phyloP scores from a whole-genome alignment of 495 filamentous ascomycete species.

The Aspergillus wentii region DNA sequence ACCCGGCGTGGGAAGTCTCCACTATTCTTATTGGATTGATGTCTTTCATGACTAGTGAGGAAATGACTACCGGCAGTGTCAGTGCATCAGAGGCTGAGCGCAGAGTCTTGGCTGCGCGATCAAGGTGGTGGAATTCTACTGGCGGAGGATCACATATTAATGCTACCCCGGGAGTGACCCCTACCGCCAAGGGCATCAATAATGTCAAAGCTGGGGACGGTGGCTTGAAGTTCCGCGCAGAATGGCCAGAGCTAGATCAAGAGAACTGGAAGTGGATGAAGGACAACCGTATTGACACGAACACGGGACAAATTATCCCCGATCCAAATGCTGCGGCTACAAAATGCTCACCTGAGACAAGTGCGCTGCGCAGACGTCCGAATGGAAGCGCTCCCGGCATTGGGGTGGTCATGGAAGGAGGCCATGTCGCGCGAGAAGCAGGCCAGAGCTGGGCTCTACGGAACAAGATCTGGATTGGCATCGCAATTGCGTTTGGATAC shows the following conservation, averaged over 20 bases:
- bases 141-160: slow-evolving; percentile 76
- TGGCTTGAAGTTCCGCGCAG: slow-evolving; percentile 77
- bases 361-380: slow-evolving; percentile 59
- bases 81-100: slow-evolving; percentile 74
- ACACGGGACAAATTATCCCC: slow-evolving; percentile 59
- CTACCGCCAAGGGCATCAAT: slow-evolving; percentile 53
- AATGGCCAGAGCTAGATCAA: slow-evolving; percentile 86
- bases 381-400: slow-evolving; percentile 64
- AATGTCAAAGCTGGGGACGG: slow-evolving; percentile 82
- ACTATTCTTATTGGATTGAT: slow-evolving; percentile 93
- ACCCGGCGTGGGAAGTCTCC: slow-evolving; percentile 97
- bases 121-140: slow-evolving; percentile 95
- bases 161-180: slow-evolving; percentile 38
- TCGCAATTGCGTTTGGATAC: slow-evolving; percentile 67
- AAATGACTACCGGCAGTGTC: slow-evolving; percentile 97
- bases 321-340: slow-evolving; percentile 32
- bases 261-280: slow-evolving; percentile 95
- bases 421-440: slow-evolving; percentile 67
- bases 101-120: slow-evolving; percentile 68
- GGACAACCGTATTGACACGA: slow-evolving; percentile 73
- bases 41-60: slow-evolving; percentile 96
- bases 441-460: slow-evolving; percentile 75
- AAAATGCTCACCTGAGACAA: slow-evolving; percentile 58
- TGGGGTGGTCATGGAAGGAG: slow-evolving; percentile 74
- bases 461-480: slow-evolving; percentile 68